Evolutionary conservation across 1,284 basidiomycete genomes (phyloP).

Genomic region (Inonotus obliquus): DNA sequence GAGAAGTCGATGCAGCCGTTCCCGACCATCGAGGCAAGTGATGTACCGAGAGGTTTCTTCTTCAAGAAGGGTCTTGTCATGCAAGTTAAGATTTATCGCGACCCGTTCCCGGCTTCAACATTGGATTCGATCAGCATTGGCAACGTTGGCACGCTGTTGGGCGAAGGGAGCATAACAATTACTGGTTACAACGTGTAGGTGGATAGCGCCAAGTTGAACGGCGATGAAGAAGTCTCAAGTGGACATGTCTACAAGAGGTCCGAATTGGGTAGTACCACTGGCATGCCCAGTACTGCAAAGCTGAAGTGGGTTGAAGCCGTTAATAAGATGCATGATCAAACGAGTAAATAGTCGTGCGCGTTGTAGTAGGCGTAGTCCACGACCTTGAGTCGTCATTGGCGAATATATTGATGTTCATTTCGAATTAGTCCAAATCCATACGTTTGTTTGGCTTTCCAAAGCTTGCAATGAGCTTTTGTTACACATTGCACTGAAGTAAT

Average conservation of each 20-base stretch:
- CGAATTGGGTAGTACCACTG: not conserved
- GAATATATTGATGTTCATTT: too few relatives aligned
- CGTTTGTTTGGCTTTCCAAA: too few relatives aligned
- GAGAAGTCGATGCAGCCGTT: slow-evolving; percentile 33
- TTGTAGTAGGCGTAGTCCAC: too few relatives aligned
- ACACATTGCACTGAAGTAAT: too few relatives aligned
- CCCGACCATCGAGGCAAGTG: slow-evolving; percentile 17
- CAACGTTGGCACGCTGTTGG: not conserved
- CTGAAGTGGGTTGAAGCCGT: not conserved
- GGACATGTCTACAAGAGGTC: not conserved
- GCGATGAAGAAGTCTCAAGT: not conserved
- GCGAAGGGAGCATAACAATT: not conserved
- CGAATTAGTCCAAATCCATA: too few relatives aligned
- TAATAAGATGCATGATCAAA: too few relatives aligned
- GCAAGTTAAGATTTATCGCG: not conserved
- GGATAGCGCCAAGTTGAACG: slow-evolving; percentile 4
- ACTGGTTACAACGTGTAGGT: slow-evolving; percentile 1
- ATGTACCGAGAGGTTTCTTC: slow-evolving; percentile 20
- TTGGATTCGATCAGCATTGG: not conserved
- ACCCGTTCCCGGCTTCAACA: not conserved
- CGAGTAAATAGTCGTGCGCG: too few relatives aligned
- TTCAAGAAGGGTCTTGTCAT: not conserved
- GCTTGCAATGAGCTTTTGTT: too few relatives aligned
- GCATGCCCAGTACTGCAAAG: not conserved
- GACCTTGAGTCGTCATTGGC: too few relatives aligned